Percentiles rank a stretch among this genome's conserved stretches.
Evolutionary conservation across 176 grass and related monocot genomes (phyloP).

Genomic region (Hordeum vulgare): MorexV3_pseudomolecules_assembly NC_058518.1:393085965-393086464

Average conservation of each 20-base stretch:
- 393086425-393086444: constrained; percentile 91
- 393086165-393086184: constrained; percentile 10
- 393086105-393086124: constrained; percentile 50
- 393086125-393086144: constrained; percentile 42
- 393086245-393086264: constrained; percentile 69
- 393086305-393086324: constrained; percentile 70
- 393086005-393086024: constrained; percentile 54
- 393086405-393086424: constrained; percentile 83
- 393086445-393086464: constrained; percentile 89
- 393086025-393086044: constrained; percentile 45
- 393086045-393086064: constrained; percentile 65
- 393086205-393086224: constrained; percentile 19
- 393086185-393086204: not conserved
- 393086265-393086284: constrained; percentile 75
- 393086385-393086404: constrained; percentile 45
- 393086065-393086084: constrained; percentile 69
- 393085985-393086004: constrained; percentile 63
- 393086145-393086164: not conserved
- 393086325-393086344: constrained; percentile 30
- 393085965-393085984: constrained; percentile 37
- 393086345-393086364: constrained; percentile 33
- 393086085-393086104: constrained; percentile 43
- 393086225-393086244: constrained; percentile 64
- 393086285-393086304: constrained; percentile 93
- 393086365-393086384: constrained; percentile 36